phyloP scores from a whole-genome alignment of 176 grass and related monocot genomes.

The Triticum timopheevii region DNA sequence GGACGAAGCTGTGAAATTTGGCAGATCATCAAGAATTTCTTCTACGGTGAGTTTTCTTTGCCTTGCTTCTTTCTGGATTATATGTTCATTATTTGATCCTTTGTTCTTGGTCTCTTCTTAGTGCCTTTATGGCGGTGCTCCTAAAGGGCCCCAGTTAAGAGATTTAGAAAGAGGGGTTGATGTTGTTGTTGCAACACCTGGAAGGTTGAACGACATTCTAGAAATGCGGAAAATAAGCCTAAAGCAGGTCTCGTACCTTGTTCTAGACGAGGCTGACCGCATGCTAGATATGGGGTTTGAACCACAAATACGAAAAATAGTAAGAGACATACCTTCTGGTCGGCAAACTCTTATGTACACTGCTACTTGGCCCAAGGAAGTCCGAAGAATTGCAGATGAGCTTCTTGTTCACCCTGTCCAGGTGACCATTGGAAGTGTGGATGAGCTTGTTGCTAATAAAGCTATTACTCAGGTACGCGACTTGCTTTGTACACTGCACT shows the following conservation, averaged over 20 bases:
- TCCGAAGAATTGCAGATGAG: slow-evolving; percentile 83
- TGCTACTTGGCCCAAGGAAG: slow-evolving; percentile 99
- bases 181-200: slow-evolving; percentile 97
- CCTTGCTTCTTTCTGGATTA: background rate
- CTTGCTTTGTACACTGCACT: background rate
- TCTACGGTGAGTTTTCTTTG: slow-evolving; percentile 61
- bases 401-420: slow-evolving; percentile 90
- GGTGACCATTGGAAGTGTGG: slow-evolving; percentile 92
- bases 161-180: slow-evolving; percentile 94
- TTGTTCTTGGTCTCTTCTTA: slow-evolving; percentile 30
- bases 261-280: slow-evolving; percentile 84
- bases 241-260: slow-evolving; percentile 72
- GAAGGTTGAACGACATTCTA: slow-evolving; percentile 92
- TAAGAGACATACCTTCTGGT: slow-evolving; percentile 72
- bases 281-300: slow-evolving; percentile 95
- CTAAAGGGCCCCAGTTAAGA: slow-evolving; percentile 91
- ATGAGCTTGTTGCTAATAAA: slow-evolving; percentile 97
- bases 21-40: slow-evolving; percentile 81
- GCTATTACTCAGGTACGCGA: slow-evolving; percentile 83
- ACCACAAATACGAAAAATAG: slow-evolving; percentile 94
- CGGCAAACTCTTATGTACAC: slow-evolving; percentile 99
- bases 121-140: slow-evolving; percentile 97
- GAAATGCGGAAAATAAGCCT: slow-evolving; percentile 86
- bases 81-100: slow-evolving; percentile 23
- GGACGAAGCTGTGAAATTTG: slow-evolving; percentile 92